Evolutionary conservation across 495 filamentous ascomycete species (phyloP), one percentile per base, ranked within the genome.

Genomic region (Pseudotulostoma volvatum): DNA sequence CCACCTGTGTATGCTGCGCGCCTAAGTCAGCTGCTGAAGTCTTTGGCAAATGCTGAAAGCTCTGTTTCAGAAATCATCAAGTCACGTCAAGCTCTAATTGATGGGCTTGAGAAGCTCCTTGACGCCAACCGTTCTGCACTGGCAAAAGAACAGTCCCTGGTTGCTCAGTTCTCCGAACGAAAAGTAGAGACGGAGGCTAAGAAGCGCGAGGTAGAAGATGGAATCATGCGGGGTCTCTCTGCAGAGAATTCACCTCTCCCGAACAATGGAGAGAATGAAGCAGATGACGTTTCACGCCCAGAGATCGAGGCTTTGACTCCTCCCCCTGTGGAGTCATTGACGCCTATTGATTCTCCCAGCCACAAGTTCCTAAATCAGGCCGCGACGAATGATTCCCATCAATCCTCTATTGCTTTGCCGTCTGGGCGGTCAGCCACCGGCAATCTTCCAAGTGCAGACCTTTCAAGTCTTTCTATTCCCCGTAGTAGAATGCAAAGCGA

Each of bases 1-100:
- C 76, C 86, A 7, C 86, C 90, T 1, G 86, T 96, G 7, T 81
- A 92, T 52, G 90, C 90, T 1, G 92, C 92, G 18, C 79, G 85
- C 11, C 77, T 97, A 14, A 84, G 77, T 44, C 76, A 82, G 2
- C 64, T 99, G 5, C 67, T 96, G 36, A 93, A 90, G 60, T 76
- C 73, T 2, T 71, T 99, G 11, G 84, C 86, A 23, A 84, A 73
- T 39, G 90, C 90, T n/a, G 85, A 96, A 57, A 80, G 75, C 31
- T 87, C 87, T 0, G 83, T 96, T 1, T 79, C 82, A 2, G 84
- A 92, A 41, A 80, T 80, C 42, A 84, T 99, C 52, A 87, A 88
- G 49, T 82, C 86, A 1, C 81, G 92, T 13, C 70, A 70, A 31
- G 68, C 75, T 15, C 66, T 96, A 15, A 76, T 96, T 9, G 63